Evolutionary conservation across 768 basidiomycete genomes (phyloP), one percentile per base, ranked within the genome.

Genomic region (Porpolomopsis calyptriformis): DNA sequence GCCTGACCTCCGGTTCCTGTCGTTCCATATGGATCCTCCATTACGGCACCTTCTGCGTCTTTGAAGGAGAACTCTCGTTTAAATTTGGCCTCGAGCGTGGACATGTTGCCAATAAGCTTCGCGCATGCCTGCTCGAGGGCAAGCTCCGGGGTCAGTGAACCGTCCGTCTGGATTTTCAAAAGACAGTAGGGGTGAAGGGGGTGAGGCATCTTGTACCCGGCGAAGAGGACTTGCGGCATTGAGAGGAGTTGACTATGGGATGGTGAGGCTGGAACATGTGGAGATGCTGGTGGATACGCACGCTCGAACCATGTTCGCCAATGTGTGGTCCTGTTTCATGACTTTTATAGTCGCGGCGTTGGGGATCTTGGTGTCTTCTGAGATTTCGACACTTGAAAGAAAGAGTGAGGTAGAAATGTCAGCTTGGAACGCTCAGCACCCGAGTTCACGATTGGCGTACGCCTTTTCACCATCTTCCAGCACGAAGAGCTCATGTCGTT

Each of bases 181-280:
- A 88, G 72, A 66, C 98, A 94, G 61, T 92, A 77, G 6, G 93
- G 91, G 52, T 96, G 89, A 18, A 94, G 78, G 1, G 96, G 94
- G 57, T 97, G 96, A 0, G 94, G 94, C 31, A 92, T 90, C 68
- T 93, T 91, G 80, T 98, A 98, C 1, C 96, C 96, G 1, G 93
- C 93, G 60, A 98, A 98, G 50, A 92, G 80, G 53, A 97, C 80
- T 53, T 81, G 73, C 4, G 88, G 84, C 76, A 86, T 85, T 6
- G 81, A 65, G 26, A 97, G 80, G 23, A 98, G 82, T 74, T 99
- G 91, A 2, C 93, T 33, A 44, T 20, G 22, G 20, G 38, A 12
- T n/a, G 38, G 25, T 16, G 40, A 24, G 23, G 25, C 16, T 16
- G 39, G 25, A 35, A 45, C 19, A 27, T 27, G 34, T 47, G n/a